Percentiles rank a stretch among this genome's conserved stretches.
Conservation (phyloP, 2,329 filamentous ascomycete genomes). For the Apiospora saccharicola region DNA sequence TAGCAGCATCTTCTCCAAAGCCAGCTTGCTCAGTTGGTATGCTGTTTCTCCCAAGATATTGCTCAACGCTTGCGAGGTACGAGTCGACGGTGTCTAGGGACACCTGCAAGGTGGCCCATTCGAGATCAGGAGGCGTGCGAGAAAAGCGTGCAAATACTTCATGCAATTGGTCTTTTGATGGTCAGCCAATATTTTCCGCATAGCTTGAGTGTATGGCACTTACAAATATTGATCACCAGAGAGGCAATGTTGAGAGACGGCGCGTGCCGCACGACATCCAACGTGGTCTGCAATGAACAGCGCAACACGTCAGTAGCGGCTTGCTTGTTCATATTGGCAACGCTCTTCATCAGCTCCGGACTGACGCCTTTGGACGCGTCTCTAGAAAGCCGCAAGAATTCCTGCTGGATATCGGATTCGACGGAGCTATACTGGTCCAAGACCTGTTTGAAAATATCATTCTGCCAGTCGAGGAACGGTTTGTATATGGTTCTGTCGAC, state of each 20-base stretch:
- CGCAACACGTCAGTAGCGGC: slow-evolving; percentile 61
- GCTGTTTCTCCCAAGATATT: slow-evolving; percentile 49
- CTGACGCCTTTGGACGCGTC: slow-evolving; percentile 47
- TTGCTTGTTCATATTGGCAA: slow-evolving; percentile 60
- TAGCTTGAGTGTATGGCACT: slow-evolving; percentile 21
- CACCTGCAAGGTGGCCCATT: slow-evolving; percentile 56
- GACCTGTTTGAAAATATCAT: slow-evolving; percentile 63
- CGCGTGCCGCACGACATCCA: slow-evolving; percentile 59
- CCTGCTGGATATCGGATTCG: slow-evolving; percentile 62
- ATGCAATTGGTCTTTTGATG: slow-evolving; percentile 52
- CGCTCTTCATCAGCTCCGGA: slow-evolving; percentile 54
- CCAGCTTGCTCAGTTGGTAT: slow-evolving; percentile 42
- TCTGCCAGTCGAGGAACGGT: slow-evolving; percentile 64
- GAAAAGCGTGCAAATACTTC: slow-evolving; percentile 59
- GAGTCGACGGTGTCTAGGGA: slow-evolving; percentile 56
- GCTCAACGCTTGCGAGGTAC: slow-evolving; percentile 55
- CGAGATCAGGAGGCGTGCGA: slow-evolving; percentile 50
- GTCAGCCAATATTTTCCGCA: neutral
- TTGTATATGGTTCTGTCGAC: slow-evolving; percentile 51
- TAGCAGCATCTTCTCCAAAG: slow-evolving; percentile 56
- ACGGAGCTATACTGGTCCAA: slow-evolving; percentile 65
- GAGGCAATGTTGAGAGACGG: slow-evolving; percentile 55
- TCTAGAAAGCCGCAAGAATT: slow-evolving; percentile 58
- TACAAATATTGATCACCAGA: slow-evolving; percentile 56
- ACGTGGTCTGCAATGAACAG: slow-evolving; percentile 55